phyloP scores from a whole-genome alignment of 805 yeast genomes.

The Brettanomyces anomalus region DNA sequence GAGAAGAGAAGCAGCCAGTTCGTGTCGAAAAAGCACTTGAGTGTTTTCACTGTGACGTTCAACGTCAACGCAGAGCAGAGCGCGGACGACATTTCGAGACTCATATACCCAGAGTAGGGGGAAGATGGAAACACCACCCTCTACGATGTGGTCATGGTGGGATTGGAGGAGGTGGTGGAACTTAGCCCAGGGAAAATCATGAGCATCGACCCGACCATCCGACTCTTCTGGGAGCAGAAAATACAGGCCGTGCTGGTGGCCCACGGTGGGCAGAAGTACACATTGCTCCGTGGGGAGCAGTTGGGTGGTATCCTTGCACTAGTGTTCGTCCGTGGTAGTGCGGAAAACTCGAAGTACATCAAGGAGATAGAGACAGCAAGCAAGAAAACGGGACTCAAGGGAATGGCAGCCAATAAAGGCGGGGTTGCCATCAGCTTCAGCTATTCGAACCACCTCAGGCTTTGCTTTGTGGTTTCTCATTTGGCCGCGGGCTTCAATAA shows the following conservation, averaged over 20 bases:
- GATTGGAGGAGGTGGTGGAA: slow-evolving; percentile 86
- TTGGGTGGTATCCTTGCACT: slow-evolving; percentile 77
- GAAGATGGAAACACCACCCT: too few relatives aligned
- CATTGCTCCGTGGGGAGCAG: slow-evolving; percentile 63
- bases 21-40: slow-evolving; percentile 29
- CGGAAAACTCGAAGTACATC: slow-evolving; percentile 35
- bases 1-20: slow-evolving; percentile 31
- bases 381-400: slow-evolving; percentile 91
- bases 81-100: slow-evolving; percentile 29
- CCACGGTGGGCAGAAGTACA: slow-evolving; percentile 26
- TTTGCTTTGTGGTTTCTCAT: slow-evolving; percentile 81
- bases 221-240: slow-evolving; percentile 57
- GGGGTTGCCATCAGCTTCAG: slow-evolving; percentile 49
- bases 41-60: slow-evolving; percentile 40
- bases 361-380: slow-evolving; percentile 59
- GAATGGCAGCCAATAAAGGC: slow-evolving; percentile 64
- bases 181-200: slow-evolving; percentile 77
- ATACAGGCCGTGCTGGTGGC: slow-evolving; percentile 38
- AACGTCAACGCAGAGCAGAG: slow-evolving; percentile 45
- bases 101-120: slow-evolving; percentile 34
- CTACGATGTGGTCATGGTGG: slow-evolving; percentile 67
- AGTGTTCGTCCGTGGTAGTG: slow-evolving; percentile 43
- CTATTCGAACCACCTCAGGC: slow-evolving; percentile 43
- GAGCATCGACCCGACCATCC: slow-evolving; percentile 57
- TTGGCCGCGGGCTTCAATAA: slow-evolving; percentile 88